These are phyloP conservation scores for Colletotrichum coccodes DNA, from an alignment of 2,329 filamentous ascomycete genomes.

Conservation along the genomic window DNA sequence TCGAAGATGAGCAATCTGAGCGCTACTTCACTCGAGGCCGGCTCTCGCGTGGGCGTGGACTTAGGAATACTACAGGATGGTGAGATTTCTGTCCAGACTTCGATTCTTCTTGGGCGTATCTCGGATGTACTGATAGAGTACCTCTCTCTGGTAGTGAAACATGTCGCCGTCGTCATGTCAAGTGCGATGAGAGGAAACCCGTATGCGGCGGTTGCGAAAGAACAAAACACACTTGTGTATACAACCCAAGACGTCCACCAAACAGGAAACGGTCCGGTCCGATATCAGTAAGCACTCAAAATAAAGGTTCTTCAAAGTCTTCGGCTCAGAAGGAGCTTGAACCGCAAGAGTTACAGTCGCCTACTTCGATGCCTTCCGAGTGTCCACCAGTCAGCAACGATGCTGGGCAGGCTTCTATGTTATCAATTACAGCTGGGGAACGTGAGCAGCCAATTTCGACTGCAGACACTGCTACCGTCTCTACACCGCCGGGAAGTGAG, in stretches of 20 bases:
- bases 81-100: neutral
- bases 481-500: neutral
- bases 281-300: neutral
- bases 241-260: slow-evolving; percentile 4
- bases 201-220: slow-evolving; percentile 33
- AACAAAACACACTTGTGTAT: slow-evolving; percentile 1
- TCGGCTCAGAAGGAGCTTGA: neutral
- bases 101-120: neutral
- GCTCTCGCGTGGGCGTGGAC: slow-evolving; percentile 23
- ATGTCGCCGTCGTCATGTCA: slow-evolving; percentile 35
- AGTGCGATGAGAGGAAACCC: slow-evolving; percentile 39
- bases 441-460: neutral
- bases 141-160: slow-evolving; percentile 4
- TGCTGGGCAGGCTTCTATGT: neutral
- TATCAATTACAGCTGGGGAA: neutral
- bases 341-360: neutral
- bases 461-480: neutral
- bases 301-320: neutral
- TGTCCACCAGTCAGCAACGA: neutral
- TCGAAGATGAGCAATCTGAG: slow-evolving; percentile 1
- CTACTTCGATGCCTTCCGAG: too few species aligned
- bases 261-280: neutral
- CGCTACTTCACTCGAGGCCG: slow-evolving; percentile 24
- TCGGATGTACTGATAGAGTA: neutral
- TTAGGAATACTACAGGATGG: slow-evolving; percentile 32